A percentile compares a stretch with the other conserved stretches of the same genome.
phyloP scores from a whole-genome alignment of 805 yeast genomes.

The Starmerella etchellsii region DNA sequence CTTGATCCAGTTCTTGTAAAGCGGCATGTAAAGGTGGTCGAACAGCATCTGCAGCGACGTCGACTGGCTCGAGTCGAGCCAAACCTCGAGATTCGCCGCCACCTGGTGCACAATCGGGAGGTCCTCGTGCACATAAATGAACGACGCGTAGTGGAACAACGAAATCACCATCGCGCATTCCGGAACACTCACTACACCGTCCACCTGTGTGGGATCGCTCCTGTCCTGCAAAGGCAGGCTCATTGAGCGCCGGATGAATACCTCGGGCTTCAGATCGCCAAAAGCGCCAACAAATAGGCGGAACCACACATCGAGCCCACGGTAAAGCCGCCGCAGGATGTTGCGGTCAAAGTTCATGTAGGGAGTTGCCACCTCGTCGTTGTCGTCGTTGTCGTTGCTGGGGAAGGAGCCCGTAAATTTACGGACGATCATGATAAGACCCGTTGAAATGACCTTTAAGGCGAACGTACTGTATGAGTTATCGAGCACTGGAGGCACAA shows the following conservation, averaged over 20 bases:
- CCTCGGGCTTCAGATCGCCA: slow-evolving; percentile 22
- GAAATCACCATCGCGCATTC: slow-evolving; percentile 22
- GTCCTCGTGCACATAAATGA: slow-evolving; percentile 25
- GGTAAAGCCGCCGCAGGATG: slow-evolving; percentile 23
- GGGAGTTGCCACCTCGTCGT: slow-evolving; percentile 6
- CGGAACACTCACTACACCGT: slow-evolving; percentile 14
- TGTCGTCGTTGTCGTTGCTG: background rate
- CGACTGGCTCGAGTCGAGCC: slow-evolving; percentile 14
- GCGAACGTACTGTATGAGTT: slow-evolving; percentile 14
- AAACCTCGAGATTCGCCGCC: slow-evolving; percentile 20
- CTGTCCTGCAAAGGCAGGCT: slow-evolving; percentile 17
- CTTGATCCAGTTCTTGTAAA: slow-evolving; percentile 23
- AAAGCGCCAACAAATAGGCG: slow-evolving; percentile 21
- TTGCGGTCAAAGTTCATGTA: slow-evolving; percentile 18
- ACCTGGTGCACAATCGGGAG: slow-evolving; percentile 23
- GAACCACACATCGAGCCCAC: slow-evolving; percentile 26
- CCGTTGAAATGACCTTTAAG: slow-evolving; percentile 21
- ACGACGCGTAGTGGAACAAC: slow-evolving; percentile 24
- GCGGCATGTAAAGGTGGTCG: slow-evolving; percentile 23
- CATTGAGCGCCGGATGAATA: slow-evolving; percentile 18
- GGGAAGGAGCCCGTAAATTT: slow-evolving; percentile 17
- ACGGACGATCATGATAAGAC: slow-evolving; percentile 23
- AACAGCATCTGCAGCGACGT: slow-evolving; percentile 11
- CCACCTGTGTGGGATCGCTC: slow-evolving; percentile 12
- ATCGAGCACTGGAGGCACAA: too few species aligned